Evolutionary conservation across 148 eudicot genomes (phyloP).

Genomic region (Silene latifolia): DNA sequence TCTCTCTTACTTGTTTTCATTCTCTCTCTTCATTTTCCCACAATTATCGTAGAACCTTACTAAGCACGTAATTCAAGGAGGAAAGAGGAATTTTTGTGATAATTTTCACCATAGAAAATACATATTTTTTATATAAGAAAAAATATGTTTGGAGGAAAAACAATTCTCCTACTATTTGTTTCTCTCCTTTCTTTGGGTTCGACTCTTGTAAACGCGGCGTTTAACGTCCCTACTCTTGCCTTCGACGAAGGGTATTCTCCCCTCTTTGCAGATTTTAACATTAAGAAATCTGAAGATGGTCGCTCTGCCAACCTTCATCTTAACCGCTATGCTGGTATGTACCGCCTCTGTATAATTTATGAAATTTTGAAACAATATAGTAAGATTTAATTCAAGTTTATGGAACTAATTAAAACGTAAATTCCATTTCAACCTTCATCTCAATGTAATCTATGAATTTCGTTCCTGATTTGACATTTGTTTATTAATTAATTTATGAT

Average conservation of each 20-base stretch:
- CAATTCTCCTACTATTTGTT: slow-evolving; percentile 17
- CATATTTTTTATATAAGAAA: neutral
- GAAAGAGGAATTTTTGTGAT: slow-evolving; percentile 4
- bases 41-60: slow-evolving; percentile 9
- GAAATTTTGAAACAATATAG: neutral
- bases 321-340: slow-evolving; percentile 66
- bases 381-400: too few species aligned
- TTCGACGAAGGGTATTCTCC: slow-evolving; percentile 61
- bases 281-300: slow-evolving; percentile 53
- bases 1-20: neutral
- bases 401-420: too few species aligned
- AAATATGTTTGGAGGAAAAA: slow-evolving; percentile 24
- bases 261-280: slow-evolving; percentile 82
- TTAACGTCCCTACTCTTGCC: slow-evolving; percentile 48
- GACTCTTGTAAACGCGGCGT: slow-evolving; percentile 29
- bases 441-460: too few species aligned
- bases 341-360: neutral
- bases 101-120: neutral
- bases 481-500: neutral
- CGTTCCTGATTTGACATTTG: neutral
- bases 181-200: slow-evolving; percentile 8
- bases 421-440: too few species aligned
- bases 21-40: slow-evolving; percentile 3
- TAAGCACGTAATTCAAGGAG: slow-evolving; percentile 10
- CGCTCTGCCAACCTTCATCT: slow-evolving; percentile 63